Conservation (phyloP, 2,329 filamentous ascomycete species). For the Hymenoscyphus scutula region DNA sequence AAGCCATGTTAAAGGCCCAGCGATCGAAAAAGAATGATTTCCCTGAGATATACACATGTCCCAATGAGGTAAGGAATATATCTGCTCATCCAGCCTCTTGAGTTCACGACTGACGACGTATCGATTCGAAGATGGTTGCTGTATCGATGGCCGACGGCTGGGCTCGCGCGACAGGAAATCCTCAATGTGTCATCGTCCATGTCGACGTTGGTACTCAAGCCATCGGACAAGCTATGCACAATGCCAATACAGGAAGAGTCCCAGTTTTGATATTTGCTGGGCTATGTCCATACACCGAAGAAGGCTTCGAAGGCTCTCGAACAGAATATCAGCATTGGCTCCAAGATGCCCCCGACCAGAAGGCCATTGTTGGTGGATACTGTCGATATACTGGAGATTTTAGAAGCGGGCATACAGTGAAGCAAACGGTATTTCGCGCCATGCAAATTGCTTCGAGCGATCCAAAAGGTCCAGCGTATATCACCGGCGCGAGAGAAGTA, state of each 20-base stretch:
- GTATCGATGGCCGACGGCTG: conserved; percentile 73
- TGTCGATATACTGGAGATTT: conserved; percentile 68
- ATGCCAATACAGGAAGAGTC: conserved; percentile 63
- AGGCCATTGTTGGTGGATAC: conserved; percentile 67
- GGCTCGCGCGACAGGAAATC: conserved; percentile 59
- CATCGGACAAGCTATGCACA: conserved; percentile 67
- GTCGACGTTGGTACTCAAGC: conserved; percentile 73
- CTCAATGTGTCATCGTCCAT: conserved; percentile 66
- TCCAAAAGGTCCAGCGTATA: conserved; percentile 65
- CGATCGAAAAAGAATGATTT: conserved; percentile 57
- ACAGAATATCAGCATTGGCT: conserved; percentile 77
- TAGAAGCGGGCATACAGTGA: conserved; percentile 66
- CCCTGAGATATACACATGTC: conserved; percentile 65
- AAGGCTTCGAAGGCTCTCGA: conserved; percentile 62
- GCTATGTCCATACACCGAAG: conserved; percentile 65
- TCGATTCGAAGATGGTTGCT: conserved; percentile 60
- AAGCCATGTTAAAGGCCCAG: conserved; percentile 68
- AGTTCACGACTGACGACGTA: neutral
- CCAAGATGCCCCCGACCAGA: conserved; percentile 71
- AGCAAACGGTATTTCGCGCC: conserved; percentile 68
- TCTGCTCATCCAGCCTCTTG: no score
- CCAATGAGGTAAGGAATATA: conserved; percentile 63
- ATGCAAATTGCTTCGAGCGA: conserved; percentile 66
- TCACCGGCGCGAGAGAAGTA: conserved; percentile 61
- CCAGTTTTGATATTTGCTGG: conserved; percentile 70